phyloP scores from a whole-genome alignment of 2,329 filamentous ascomycete species.

The Dendrostoma leiphaemia region DNA sequence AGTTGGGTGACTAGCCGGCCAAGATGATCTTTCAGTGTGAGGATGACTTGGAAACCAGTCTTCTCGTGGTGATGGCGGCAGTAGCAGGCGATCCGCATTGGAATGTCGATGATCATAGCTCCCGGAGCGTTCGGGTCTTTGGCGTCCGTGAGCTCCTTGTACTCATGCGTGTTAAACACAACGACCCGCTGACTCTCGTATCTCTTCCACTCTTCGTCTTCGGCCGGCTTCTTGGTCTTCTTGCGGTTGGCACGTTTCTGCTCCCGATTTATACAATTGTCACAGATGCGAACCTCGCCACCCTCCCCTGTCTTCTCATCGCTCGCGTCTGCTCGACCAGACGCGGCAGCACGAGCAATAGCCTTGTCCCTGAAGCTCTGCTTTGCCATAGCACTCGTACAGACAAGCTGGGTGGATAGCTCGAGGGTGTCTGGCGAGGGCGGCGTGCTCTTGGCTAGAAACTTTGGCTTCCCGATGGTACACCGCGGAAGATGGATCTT shows the following conservation, averaged over 20 bases:
- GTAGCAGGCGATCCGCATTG: slow-evolving; percentile 97
- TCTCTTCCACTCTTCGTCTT: slow-evolving; percentile 82
- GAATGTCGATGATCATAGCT: slow-evolving; percentile 76
- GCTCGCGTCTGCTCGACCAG: slow-evolving; percentile 41
- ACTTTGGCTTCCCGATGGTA: slow-evolving; percentile 91
- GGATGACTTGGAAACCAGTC: slow-evolving; percentile 86
- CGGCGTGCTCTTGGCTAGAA: slow-evolving; percentile 71
- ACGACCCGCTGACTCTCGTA: slow-evolving; percentile 80
- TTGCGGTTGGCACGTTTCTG: slow-evolving; percentile 88
- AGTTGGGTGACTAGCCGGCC: slow-evolving; percentile 79
- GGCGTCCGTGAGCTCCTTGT: slow-evolving; percentile 74
- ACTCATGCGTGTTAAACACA: slow-evolving; percentile 86
- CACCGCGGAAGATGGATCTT: slow-evolving; percentile 84
- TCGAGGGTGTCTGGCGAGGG: slow-evolving; percentile 73
- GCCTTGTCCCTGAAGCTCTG: slow-evolving; percentile 65
- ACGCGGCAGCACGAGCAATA: slow-evolving; percentile 54
- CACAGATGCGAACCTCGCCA: slow-evolving; percentile 90
- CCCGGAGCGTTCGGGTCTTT: slow-evolving; percentile 48
- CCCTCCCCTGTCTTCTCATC: slow-evolving; percentile 77
- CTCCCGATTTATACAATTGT: slow-evolving; percentile 88
- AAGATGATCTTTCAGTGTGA: slow-evolving; percentile 82
- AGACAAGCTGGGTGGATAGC: slow-evolving; percentile 79
- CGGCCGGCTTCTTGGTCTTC: slow-evolving; percentile 89
- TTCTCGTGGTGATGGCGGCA: slow-evolving; percentile 95
- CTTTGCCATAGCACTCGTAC: slow-evolving; percentile 86